These are phyloP conservation scores for Echeveria elegans DNA, from an alignment of 164 flowering plant species.

Conservation along the genomic window DNA sequence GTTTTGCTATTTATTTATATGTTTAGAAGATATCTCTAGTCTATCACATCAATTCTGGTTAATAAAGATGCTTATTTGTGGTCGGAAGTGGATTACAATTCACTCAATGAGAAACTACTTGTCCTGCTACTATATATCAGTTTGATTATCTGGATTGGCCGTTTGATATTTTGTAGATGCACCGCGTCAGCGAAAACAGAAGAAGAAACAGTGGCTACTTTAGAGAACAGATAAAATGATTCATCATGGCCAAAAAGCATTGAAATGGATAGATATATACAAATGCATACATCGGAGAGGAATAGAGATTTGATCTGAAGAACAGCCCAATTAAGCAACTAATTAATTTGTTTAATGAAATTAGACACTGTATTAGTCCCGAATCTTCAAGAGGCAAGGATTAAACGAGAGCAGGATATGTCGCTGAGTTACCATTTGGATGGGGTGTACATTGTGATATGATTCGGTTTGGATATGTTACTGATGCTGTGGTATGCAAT, in stretches of 20 bases:
- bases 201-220: conserved; percentile 82
- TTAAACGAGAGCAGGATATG: background rate
- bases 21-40: background rate
- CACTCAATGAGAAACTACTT: conserved; percentile 47
- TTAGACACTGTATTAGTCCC: too few species aligned
- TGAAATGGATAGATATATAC: too few species aligned
- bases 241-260: background rate
- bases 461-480: conserved; percentile 14
- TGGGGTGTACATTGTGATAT: conserved; percentile 14
- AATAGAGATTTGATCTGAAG: background rate
- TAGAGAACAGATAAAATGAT: conserved; percentile 20
- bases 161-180: conserved; percentile 36
- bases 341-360: too few species aligned
- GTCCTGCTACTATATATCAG: too few species aligned
- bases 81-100: conserved; percentile 93
- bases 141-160: background rate
- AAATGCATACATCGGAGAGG: background rate
- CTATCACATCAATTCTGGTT: background rate
- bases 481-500: conserved; percentile 20
- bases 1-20: too few species aligned
- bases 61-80: background rate
- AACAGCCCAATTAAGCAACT: too few species aligned
- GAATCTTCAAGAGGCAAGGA: too few species aligned
- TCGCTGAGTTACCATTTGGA: conserved; percentile 13
- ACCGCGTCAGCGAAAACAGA: conserved; percentile 39